Conservation (phyloP, 306 rosid genomes). For the Rosa persica region DNA sequence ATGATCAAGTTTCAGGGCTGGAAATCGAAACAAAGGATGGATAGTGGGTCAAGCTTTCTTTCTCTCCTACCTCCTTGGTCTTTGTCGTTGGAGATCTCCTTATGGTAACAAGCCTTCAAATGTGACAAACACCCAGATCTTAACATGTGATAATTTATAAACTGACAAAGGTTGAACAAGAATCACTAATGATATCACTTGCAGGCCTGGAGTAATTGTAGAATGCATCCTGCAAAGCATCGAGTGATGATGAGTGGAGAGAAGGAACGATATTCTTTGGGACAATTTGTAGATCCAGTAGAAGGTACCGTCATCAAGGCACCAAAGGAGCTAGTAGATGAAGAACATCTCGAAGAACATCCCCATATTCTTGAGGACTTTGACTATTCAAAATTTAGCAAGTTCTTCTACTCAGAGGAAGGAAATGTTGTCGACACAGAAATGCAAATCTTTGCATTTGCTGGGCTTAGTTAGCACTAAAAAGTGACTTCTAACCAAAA, state of each 20-base stretch:
- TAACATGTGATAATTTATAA: too few species aligned
- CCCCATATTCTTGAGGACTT: conserved; percentile 48
- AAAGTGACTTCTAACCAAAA: too few species aligned
- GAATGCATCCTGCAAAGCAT: conserved; percentile 48
- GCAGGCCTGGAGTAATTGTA: conserved; percentile 54
- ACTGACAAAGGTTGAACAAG: too few species aligned
- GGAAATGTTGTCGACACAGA: neutral
- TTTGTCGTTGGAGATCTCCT: conserved; percentile 23
- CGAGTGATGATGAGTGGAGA: conserved; percentile 56
- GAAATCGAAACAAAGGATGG: conserved; percentile 28
- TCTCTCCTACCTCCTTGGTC: conserved; percentile 19
- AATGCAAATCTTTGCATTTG: neutral
- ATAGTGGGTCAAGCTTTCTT: conserved; percentile 12
- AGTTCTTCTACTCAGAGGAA: neutral
- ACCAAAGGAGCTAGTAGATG: conserved; percentile 53
- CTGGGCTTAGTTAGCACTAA: neutral
- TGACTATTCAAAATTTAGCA: conserved; percentile 12
- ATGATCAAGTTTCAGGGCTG: conserved; percentile 20
- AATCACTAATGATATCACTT: neutral
- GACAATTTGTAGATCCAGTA: conserved; percentile 44
- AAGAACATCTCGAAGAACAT: conserved; percentile 54
- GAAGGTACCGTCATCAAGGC: conserved; percentile 41
- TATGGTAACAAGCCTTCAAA: conserved; percentile 7
- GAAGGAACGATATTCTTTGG: conserved; percentile 48
- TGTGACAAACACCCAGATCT: neutral